These are phyloP conservation scores for Neoscytalidium dimidiatum DNA, from an alignment of 2,329 filamentous ascomycete genomes.

Conservation along the genomic window DNA sequence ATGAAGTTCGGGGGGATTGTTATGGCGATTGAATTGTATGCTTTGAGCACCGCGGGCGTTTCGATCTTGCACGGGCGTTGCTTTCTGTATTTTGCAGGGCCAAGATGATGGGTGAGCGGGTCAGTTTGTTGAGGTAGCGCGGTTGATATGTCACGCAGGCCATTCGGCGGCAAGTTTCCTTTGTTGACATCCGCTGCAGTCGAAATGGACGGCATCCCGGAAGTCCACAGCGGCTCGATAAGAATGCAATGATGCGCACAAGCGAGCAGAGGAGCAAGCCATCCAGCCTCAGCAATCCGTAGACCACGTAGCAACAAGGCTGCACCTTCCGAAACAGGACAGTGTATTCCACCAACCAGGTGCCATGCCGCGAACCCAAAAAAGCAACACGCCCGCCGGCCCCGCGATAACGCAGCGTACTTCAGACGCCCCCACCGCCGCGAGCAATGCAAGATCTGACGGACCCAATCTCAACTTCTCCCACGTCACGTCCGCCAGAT, in stretches of 20 bases:
- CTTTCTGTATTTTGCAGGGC: not conserved
- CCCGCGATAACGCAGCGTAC: not conserved
- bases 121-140: not conserved
- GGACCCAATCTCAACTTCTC: not conserved
- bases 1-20: no score
- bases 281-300: not conserved
- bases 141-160: not conserved
- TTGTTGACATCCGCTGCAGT: not conserved
- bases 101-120: not conserved
- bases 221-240: no score
- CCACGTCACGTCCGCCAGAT: not conserved
- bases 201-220: not conserved
- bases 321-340: not conserved
- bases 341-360: not conserved
- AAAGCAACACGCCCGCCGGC: not conserved
- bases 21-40: no score
- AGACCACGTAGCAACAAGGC: not conserved
- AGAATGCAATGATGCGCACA: not conserved
- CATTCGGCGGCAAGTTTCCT: not conserved
- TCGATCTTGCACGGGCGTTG: not conserved
- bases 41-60: no score
- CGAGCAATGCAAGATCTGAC: not conserved
- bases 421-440: not conserved
- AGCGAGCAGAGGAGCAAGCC: not conserved
- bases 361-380: not conserved